Evolutionary conservation across 805 yeast genomes (phyloP), one percentile per base, ranked within the genome.

Genomic region (Candida takata): DNA sequence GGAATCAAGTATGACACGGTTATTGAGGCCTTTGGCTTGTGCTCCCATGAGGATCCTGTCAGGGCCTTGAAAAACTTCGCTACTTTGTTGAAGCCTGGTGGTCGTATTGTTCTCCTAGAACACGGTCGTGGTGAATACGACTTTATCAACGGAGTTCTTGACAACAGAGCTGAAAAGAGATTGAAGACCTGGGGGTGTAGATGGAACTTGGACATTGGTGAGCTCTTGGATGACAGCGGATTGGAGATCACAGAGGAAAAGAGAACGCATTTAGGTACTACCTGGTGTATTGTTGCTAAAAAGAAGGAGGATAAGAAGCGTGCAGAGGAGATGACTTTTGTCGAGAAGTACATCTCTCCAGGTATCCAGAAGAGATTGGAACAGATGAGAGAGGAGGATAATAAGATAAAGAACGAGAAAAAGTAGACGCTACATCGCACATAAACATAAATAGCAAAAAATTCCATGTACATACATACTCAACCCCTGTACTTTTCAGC

Each of bases 181-280:
- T 74, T 88, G 62, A 74, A 81, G 40, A 77, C 80, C 4, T 92
- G 97, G 97, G 98, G 96, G 2, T 92, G 98, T 60, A 69, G 97
- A 53, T 92, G 97, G 97, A 92, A 92, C 55, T 64, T 92, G 44
- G 97, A 92, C 54, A 84, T 92, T 46, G 95, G 88, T 17, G 94
- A 82, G 48, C 67, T 92, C 27, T 70, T 92, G 19, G 88, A 83
- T 54, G 77, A 77, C 40, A 79, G 95, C 6, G 95, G 95, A 0
- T 65, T 92, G 37, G 88, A 83, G 45, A 72, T 92, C 29, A 84
- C 87, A 3, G 78, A 76, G 47, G 90, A 84, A 51, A 76, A 74
- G 43, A 68, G 95, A 45, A 77, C 77, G 15, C 97, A 92, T 61
- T 70, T 92, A 42, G 97, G 97, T 15, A 84, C 97, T 1, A 86